These are phyloP conservation scores for Fusarium veterinarium DNA, from an alignment of 2,329 filamentous ascomycete species.

Conservation along the genomic window DNA sequence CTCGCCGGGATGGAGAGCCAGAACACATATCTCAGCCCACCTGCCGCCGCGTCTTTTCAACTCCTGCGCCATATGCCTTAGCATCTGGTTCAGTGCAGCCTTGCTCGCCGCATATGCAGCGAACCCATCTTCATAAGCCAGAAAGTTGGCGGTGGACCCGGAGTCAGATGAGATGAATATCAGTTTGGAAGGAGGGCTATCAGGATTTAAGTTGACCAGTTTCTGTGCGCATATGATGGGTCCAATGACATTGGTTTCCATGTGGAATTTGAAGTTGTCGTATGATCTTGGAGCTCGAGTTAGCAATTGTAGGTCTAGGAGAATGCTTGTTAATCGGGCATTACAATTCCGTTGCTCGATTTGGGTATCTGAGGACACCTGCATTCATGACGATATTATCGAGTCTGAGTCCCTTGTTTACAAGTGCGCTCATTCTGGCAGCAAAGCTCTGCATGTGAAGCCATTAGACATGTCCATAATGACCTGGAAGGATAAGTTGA, in stretches of 20 bases:
- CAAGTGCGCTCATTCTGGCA: fast-evolving
- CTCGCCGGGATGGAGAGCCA: neutral
- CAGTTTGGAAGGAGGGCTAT: neutral
- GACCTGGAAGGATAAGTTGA: fast-evolving
- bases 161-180: neutral
- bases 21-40: neutral
- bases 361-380: neutral
- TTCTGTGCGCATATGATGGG: neutral
- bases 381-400: neutral
- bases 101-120: neutral
- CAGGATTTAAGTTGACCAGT: fast-evolving
- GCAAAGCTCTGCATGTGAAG: fast-evolving
- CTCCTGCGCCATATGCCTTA: neutral
- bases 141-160: neutral
- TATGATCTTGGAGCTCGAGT: neutral
- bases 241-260: neutral
- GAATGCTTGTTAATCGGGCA: fast-evolving
- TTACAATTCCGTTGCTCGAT: neutral
- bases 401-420: fast-evolving
- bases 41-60: neutral
- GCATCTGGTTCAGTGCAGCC: neutral
- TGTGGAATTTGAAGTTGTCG: neutral
- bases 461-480: fast-evolving
- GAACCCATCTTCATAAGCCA: neutral
- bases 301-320: fast-evolving